phyloP scores from a whole-genome alignment of 75 land plant species.

The Pseudotsuga menziesii region DNA sequence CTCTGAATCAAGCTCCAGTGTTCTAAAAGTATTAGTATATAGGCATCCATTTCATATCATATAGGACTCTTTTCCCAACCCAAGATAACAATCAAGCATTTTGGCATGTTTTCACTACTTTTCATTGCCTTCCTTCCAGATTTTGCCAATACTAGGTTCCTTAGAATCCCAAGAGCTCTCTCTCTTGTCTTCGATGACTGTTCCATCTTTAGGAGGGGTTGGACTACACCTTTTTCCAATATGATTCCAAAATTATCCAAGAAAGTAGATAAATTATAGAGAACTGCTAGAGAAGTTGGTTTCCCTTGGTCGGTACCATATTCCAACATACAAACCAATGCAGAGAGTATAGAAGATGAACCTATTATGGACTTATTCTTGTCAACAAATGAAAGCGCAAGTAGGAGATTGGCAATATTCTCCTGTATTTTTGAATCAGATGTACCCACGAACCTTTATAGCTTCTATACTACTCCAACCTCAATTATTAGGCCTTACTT shows the following conservation, averaged over 20 bases:
- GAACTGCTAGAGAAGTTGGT: slow-evolving; percentile 28
- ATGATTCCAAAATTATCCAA: slow-evolving; percentile 38
- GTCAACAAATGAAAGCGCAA: slow-evolving; percentile 48
- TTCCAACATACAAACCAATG: slow-evolving; percentile 31
- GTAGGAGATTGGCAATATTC: slow-evolving; percentile 26
- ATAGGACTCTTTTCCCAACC: slow-evolving; percentile 48
- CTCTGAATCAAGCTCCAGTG: slow-evolving; percentile 49
- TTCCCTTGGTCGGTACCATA: slow-evolving; percentile 22
- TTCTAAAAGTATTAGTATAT: slow-evolving; percentile 74
- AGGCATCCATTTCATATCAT: slow-evolving; percentile 70
- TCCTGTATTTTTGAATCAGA: slow-evolving; percentile 16
- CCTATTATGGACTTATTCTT: slow-evolving; percentile 28
- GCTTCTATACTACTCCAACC: slow-evolving; percentile 44
- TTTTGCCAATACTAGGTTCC: slow-evolving; percentile 45
- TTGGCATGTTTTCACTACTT: slow-evolving; percentile 22
- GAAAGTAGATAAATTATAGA: slow-evolving; percentile 49
- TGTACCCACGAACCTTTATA: slow-evolving; percentile 17
- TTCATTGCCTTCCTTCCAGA: slow-evolving; percentile 51
- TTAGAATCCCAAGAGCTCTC: slow-evolving; percentile 54
- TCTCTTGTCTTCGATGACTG: slow-evolving; percentile 23
- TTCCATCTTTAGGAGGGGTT: slow-evolving; percentile 26
- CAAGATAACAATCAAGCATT: slow-evolving; percentile 49
- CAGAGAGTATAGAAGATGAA: slow-evolving; percentile 24
- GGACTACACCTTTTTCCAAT: slow-evolving; percentile 28
- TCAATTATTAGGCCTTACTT: slow-evolving; percentile 66